Evolutionary conservation across 768 basidiomycete genomes (phyloP).

Genomic region (Lactarius tabidus): DNA sequence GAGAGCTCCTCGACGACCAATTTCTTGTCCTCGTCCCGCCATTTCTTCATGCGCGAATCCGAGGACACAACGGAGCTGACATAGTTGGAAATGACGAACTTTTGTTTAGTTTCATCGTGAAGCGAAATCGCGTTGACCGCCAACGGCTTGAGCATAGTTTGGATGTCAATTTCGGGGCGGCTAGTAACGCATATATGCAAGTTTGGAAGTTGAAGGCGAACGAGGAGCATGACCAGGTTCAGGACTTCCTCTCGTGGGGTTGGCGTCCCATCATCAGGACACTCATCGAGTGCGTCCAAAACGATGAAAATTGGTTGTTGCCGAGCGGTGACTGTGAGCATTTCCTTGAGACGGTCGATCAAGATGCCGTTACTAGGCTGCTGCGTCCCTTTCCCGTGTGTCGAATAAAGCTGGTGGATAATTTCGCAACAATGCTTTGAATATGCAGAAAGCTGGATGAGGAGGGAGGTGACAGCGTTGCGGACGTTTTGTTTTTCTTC

Average conservation of each 20-base stretch:
- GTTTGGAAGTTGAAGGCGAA: neutral
- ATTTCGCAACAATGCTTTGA: too few relatives aligned
- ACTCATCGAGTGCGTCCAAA: too few relatives aligned
- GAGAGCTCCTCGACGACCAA: constrained; percentile 6
- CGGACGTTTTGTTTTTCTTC: too few relatives aligned
- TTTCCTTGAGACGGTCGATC: too few relatives aligned
- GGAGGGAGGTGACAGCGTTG: neutral
- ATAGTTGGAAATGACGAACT: constrained; percentile 5
- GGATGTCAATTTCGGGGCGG: constrained; percentile 2
- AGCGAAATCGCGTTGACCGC: neutral
- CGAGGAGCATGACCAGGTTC: neutral
- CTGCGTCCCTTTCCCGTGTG: too few relatives aligned
- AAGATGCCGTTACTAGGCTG: too few relatives aligned
- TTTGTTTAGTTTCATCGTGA: constrained; percentile 6
- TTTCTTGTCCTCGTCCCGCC: constrained; percentile 9
- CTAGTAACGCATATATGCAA: constrained; percentile 1
- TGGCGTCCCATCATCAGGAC: too few relatives aligned
- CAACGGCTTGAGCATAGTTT: neutral
- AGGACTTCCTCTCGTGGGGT: neutral
- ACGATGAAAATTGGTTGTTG: too few relatives aligned
- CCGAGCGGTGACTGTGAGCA: too few relatives aligned
- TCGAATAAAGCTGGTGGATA: too few relatives aligned
- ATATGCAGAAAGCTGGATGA: neutral
- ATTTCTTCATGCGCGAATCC: constrained; percentile 8
- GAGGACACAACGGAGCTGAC: neutral